Conservation (phyloP, 371 early-diverging fungal species). For the Saksenaea vasiformis region DNA sequence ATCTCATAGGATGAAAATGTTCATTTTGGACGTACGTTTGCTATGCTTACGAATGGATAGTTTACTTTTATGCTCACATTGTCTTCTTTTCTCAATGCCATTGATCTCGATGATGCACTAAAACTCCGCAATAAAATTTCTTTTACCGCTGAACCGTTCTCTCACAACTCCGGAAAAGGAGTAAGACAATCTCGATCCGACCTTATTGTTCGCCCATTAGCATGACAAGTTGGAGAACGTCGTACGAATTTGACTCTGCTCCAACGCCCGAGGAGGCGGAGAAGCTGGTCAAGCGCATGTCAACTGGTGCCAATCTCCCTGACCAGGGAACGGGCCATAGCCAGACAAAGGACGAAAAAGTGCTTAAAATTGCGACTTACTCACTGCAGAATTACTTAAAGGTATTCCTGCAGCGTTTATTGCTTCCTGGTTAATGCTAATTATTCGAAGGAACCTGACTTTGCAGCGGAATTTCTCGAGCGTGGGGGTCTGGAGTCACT, state of each 20-base stretch:
- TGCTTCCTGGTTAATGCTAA: background rate
- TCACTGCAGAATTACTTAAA: slow-evolving; percentile 68
- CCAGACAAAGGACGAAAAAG: slow-evolving; percentile 54
- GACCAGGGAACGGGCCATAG: slow-evolving; percentile 18
- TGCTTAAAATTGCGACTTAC: slow-evolving; percentile 65
- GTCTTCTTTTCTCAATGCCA: too few species aligned
- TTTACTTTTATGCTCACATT: too few species aligned
- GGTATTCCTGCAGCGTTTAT: slow-evolving; percentile 26
- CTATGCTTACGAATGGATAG: too few species aligned
- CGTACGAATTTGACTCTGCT: slow-evolving; percentile 35
- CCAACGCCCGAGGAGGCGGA: slow-evolving; percentile 47
- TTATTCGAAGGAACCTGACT: slow-evolving; percentile 63
- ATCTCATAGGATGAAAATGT: too few species aligned
- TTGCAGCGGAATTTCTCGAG: slow-evolving; percentile 68
- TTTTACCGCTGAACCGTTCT: background rate
- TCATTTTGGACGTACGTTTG: too few species aligned
- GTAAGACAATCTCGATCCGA: background rate
- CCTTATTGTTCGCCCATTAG: background rate
- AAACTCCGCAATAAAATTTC: too few species aligned
- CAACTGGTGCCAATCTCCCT: slow-evolving; percentile 29
- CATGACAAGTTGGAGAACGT: background rate
- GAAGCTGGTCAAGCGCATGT: slow-evolving; percentile 41
- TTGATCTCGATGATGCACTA: too few species aligned
- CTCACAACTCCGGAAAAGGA: background rate
- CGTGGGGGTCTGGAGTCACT: slow-evolving; percentile 65